Percentiles rank a stretch among this genome's conserved stretches.
phyloP scores from a whole-genome alignment of 805 yeast genomes.

The Candida palmyrensis region DNA sequence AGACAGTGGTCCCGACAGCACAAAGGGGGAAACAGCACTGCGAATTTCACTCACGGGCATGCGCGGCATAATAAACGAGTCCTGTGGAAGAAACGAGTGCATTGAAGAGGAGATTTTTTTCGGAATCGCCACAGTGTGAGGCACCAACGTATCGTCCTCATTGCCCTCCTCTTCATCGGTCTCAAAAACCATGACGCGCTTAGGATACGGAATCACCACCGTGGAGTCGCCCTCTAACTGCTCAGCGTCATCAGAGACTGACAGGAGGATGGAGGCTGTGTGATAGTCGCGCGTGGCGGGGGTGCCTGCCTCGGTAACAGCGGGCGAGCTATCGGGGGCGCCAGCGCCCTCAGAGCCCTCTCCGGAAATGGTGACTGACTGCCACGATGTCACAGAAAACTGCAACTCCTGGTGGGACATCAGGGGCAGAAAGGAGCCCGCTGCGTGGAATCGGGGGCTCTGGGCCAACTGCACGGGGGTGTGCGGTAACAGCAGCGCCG shows the following conservation, averaged over 20 bases:
- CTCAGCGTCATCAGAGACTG: constrained; percentile 21
- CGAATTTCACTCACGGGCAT: constrained; percentile 18
- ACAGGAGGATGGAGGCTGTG: constrained; percentile 18
- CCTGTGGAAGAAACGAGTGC: constrained; percentile 2
- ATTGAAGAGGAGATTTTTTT: not conserved
- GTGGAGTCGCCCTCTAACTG: constrained; percentile 9
- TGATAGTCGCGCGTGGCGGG: too few species aligned
- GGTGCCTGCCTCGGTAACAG: constrained; percentile 1
- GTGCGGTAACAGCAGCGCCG: too few species aligned
- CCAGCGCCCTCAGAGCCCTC: constrained; percentile 9
- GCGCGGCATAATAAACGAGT: constrained; percentile 35
- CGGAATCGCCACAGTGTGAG: not conserved
- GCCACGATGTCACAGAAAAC: constrained; percentile 26
- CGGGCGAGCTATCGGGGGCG: too few species aligned
- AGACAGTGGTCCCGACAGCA: too few species aligned
- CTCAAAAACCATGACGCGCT: constrained; percentile 34
- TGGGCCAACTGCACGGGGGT: too few species aligned
- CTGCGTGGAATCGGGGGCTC: too few species aligned
- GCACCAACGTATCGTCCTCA: constrained; percentile 11
- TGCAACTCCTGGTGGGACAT: too few species aligned
- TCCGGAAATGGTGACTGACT: constrained; percentile 18
- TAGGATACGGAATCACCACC: constrained; percentile 17
- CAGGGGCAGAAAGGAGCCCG: too few species aligned
- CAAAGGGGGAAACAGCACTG: too few species aligned
- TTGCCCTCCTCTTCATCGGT: constrained; percentile 35